Evolutionary conservation across 1,284 basidiomycete genomes (phyloP).

Genomic region (Ganoderma boninense): DNA sequence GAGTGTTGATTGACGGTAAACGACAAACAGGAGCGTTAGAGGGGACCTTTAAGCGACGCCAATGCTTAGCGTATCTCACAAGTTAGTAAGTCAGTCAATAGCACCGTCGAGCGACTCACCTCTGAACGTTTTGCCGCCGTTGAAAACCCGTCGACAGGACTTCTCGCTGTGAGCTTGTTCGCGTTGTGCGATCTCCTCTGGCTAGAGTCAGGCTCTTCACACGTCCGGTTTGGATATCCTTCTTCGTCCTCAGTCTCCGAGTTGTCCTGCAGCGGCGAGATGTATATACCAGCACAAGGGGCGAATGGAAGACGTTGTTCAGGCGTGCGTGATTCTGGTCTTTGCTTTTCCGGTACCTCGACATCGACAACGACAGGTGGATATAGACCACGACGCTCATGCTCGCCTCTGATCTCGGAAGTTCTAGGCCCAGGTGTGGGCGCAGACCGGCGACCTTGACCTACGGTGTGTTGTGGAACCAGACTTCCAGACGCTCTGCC

Average conservation of each 20-base stretch:
- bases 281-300: conserved; percentile 52
- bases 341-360: background rate
- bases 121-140: background rate
- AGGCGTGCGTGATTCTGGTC: background rate
- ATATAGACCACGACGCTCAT: background rate
- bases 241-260: background rate
- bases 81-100: background rate
- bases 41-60: too few relatives aligned
- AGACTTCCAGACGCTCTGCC: background rate
- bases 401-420: background rate
- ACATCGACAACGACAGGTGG: background rate
- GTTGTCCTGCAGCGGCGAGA: conserved; percentile 54
- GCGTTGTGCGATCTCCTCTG: background rate
- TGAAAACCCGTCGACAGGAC: background rate
- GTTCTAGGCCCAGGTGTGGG: background rate
- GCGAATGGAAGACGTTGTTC: conserved; percentile 41
- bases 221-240: background rate
- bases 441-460: too few relatives aligned
- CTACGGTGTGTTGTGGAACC: background rate
- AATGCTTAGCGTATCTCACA: background rate
- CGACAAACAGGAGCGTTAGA: background rate
- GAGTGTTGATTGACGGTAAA: background rate
- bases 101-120: background rate
- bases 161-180: background rate
- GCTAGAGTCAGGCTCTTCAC: background rate